These are phyloP conservation scores for Ceratobasidium sp. DNA, from an alignment of 1,284 basidiomycete genomes.

Conservation along the genomic window DNA sequence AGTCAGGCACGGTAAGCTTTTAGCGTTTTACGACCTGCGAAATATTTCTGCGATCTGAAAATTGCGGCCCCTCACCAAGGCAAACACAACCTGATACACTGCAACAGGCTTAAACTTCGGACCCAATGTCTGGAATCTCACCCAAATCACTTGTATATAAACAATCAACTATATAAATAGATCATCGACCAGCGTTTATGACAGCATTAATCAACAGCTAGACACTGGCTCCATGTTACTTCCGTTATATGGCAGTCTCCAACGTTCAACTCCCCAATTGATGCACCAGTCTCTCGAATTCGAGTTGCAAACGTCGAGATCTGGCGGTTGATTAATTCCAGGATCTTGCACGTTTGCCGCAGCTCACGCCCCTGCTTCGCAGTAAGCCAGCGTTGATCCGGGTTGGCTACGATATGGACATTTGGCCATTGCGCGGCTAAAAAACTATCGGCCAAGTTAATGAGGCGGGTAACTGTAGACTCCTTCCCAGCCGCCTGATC, in stretches of 20 bases:
- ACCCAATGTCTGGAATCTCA: too few relatives aligned
- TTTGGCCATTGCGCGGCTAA: background rate
- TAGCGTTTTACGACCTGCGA: too few relatives aligned
- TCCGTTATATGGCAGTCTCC: background rate
- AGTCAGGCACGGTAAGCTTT: too few relatives aligned
- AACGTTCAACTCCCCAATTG: background rate
- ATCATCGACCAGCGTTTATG: too few relatives aligned
- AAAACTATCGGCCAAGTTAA: background rate
- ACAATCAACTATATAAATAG: too few relatives aligned
- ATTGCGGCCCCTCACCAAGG: too few relatives aligned
- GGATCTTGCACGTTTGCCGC: background rate
- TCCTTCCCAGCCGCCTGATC: constrained; percentile 4
- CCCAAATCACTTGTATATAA: too few relatives aligned
- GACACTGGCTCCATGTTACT: background rate
- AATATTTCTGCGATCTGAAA: too few relatives aligned
- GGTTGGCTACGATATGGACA: background rate
- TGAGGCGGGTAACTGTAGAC: too few relatives aligned
- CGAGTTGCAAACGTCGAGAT: background rate
- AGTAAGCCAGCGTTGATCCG: background rate
- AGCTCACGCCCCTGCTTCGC: background rate
- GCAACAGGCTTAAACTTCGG: too few relatives aligned
- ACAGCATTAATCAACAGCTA: background rate
- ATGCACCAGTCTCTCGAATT: background rate
- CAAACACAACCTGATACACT: too few relatives aligned
- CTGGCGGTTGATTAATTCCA: background rate